Base-by-base conservation (phyloP, 2,329 filamentous ascomycete genomes). In the Chaetomium sp. region DNA sequence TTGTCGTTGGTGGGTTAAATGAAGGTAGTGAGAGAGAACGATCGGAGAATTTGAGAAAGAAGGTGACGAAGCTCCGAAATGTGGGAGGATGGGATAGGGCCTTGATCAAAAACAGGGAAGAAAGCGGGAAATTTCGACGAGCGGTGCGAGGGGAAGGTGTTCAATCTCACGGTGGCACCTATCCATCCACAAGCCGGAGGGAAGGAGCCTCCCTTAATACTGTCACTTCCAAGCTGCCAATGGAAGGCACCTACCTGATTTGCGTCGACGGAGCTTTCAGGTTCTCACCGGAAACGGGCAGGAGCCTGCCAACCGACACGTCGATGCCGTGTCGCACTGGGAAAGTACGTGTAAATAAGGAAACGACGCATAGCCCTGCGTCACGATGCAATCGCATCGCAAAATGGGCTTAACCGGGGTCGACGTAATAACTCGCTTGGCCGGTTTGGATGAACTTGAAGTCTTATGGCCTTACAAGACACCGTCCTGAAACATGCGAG, bases 141-240 rank as follows among this genome's bases (percentile, higher is more conserved):
- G 21, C 19, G 7, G 19, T 21, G 7, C 33, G 21, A 25, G 55
- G 27, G 35, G 3, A 9, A 29, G 38, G 35, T 12, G 35, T 57
- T n/a, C 35, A 29, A 47, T 7, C 1, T 21, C 12, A 45, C 8
- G 12, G 19, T 4, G 21, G 8, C 8, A 27, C 27, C n/a, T n/a
- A n/a, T n/a, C 25, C 29, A 57, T 54, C n/a, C 13, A 21, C 4
- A 19, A 47, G 16, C 10, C 38, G n/a, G 23, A 21, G 45, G 59
- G 59, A 65, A 59, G 31, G 49, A 55, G 6, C 47, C 16, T 25
- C 13, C 10, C 35, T 62, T 62, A 27, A 59, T 53, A 57, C 16
- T 16, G 16, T 42, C 4, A 19, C 38, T 6, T 19, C 27, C 27
- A 29, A 16, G 35, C 1, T 6, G 16, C 16, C 16, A 16, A n/a